Conservation (phyloP, 2,329 filamentous ascomycete genomes). For the Fusarium miscanthi region DNA sequence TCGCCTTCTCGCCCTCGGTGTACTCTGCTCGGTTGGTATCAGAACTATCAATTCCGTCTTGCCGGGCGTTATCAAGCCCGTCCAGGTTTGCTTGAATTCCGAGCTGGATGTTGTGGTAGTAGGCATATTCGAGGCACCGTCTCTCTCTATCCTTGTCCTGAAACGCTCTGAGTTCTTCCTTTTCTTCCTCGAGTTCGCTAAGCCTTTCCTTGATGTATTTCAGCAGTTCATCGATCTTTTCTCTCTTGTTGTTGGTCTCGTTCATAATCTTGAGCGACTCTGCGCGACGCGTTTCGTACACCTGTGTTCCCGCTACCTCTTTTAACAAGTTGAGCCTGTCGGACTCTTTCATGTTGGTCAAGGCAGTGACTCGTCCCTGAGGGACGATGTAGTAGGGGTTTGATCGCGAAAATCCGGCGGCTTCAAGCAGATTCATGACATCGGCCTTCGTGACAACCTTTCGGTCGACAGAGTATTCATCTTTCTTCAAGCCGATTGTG, state of each 20-base stretch:
- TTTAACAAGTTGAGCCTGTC: conserved; percentile 91
- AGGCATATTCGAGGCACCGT: conserved; percentile 92
- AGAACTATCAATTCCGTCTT: conserved; percentile 84
- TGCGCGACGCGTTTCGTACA: conserved; percentile 90
- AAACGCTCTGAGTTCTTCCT: conserved; percentile 92
- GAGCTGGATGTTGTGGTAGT: conserved; percentile 89
- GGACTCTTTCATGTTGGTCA: conserved; percentile 99
- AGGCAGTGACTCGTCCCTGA: conserved; percentile 91
- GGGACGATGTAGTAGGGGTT: conserved; percentile 99
- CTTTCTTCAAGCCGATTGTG: conserved; percentile 97
- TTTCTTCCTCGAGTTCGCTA: conserved; percentile 92
- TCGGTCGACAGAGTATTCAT: conserved; percentile 97
- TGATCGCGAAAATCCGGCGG: conserved; percentile 93
- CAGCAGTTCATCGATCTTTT: conserved; percentile 93
- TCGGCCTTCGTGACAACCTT: conserved; percentile 96
- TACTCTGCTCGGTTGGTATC: conserved; percentile 84
- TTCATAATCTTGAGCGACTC: conserved; percentile 97
- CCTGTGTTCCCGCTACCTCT: conserved; percentile 97
- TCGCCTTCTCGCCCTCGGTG: conserved; percentile 80
- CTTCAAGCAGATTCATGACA: conserved; percentile 94
- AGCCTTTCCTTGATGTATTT: conserved; percentile 92
- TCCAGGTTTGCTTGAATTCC: conserved; percentile 82
- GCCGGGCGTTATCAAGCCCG: conserved; percentile 82
- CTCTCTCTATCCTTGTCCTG: conserved; percentile 95
- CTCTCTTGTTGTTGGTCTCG: conserved; percentile 93